phyloP scores from a whole-genome alignment of 345 rosid species.

The Trapa bicornis region DNA sequence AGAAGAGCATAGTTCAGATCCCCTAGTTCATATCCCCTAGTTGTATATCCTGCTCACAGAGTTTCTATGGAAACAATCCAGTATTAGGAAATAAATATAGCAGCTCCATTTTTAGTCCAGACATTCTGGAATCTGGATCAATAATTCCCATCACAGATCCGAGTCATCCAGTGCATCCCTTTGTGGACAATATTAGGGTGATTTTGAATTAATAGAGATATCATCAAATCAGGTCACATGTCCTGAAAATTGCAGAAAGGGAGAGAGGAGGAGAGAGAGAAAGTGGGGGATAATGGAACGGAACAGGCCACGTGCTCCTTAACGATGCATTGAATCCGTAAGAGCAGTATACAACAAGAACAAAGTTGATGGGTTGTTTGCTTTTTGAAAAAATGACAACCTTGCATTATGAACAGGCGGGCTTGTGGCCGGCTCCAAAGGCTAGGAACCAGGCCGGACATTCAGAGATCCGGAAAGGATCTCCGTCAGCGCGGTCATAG shows the following conservation, averaged over 20 bases:
- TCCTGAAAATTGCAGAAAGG: background rate
- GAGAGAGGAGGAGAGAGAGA: background rate
- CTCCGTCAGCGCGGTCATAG: constrained; percentile 55
- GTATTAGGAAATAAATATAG: too few relatives aligned
- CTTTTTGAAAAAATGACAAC: constrained; percentile 5
- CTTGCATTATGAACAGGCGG: background rate
- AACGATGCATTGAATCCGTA: constrained; percentile 16
- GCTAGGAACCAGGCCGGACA: constrained; percentile 6
- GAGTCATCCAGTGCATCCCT: too few relatives aligned
- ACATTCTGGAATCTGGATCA: background rate
- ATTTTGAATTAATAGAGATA: too few relatives aligned
- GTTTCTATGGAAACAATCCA: too few relatives aligned
- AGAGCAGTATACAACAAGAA: constrained; percentile 7
- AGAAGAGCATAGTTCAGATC: too few relatives aligned
- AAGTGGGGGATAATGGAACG: background rate
- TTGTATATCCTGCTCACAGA: too few relatives aligned
- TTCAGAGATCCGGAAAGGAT: constrained; percentile 20
- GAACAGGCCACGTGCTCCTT: constrained; percentile 18
- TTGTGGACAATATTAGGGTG: too few relatives aligned
- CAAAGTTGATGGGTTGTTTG: background rate
- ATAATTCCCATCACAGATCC: background rate
- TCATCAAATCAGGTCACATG: constrained; percentile 5
- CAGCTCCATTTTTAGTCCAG: background rate
- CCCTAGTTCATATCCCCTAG: too few relatives aligned
- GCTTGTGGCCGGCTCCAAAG: background rate